Base-by-base conservation (phyloP, 768 basidiomycete species). In the Termitomyces bulborhizus region DNA sequence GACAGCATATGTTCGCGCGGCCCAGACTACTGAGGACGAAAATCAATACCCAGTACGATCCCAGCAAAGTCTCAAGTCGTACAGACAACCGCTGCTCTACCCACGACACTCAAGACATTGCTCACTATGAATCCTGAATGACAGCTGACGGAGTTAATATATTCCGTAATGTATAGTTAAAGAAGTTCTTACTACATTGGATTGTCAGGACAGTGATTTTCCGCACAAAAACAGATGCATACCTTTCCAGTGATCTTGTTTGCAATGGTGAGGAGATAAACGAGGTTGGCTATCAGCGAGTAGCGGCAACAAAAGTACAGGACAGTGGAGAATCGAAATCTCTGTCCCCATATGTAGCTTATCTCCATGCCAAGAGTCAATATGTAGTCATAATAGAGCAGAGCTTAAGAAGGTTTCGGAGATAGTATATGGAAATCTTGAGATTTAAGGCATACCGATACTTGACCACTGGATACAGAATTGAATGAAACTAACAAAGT, bases 251-350 rank as follows among this genome's bases (percentile, higher is more conserved):
- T 39, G 24, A 66, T 58, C 36, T 60, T 61, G 12, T 60, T 57
- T 13, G 61, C 18, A 15, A 67, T 63, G 11, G 54, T 53, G 24
- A 70, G 60, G n/a, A 69, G 62, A 54, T 62, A 70, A 0, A 69
- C 26, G 6, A 69, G 32, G 51, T 69, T 69, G 29, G 62, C 65
- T 1, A 63, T 44, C 24, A 70, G 50, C 8, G 65, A 58, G 46
- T 68, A 70, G 34, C 69, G 66, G 49, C 63, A 69, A 29, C 63
- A 60, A 34, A 63, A 46, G 51, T 70, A 69, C 5, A 70, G 60
- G 26, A 65, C 9, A 8, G 65, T 69, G 6, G 69, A 67, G 7
- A 66, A 44, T 11, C 65, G 59, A 26, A 68, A 62, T 53, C 36
- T 60, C n/a, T 62, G 53, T 6, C 48, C n/a, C 69, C 69, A 70